Evolutionary conservation across 306 rosid species (phyloP), one percentile per base, ranked within the genome.

Genomic region (Trichosanthes truncata): DNA sequence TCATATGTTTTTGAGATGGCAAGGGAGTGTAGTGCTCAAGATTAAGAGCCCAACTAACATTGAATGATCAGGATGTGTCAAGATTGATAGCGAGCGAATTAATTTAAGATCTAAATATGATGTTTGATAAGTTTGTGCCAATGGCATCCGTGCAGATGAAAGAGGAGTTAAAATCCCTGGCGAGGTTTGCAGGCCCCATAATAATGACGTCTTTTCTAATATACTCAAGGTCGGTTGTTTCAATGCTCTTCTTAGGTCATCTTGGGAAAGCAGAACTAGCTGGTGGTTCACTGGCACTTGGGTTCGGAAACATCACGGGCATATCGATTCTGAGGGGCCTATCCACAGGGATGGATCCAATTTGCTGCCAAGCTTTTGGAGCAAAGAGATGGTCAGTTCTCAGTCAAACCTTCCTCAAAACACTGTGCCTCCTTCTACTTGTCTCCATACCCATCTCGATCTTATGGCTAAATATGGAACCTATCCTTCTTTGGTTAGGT

Each of bases 321-420:
- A 79, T 78, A 31, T 94, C 98, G 9, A 49, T 94, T 38, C 88
- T 94, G 43, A 86, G 90, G 26, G 97, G 98, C 11, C 85, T 94
- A 18, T 77, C 95, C 0, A 84, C 84, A 57, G 98, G 97, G 52
- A 93, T 93, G 98, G 97, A 93, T 29, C 95, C 97, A 20, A 91
- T 91, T n/a, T 94, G 98, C 76, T 89, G 97, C 79, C 98, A 94
- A 88, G 98, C 98, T 3, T 94, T 75, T 74, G 97, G 98, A 2
- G 93, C 97, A 38, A 87, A 91, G 76, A 87, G 91, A 80, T 88
- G 86, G 87, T 81, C 90, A 76, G 87, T 94, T 71, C 85, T 94
- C 1, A 81, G 85, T 83, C 98, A 91, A 79, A 87, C 97, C 77
- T 85, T 88, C 77, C 86, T 82, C 41, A 89, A 83, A 87, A 92